phyloP scores from a whole-genome alignment of 108 stramenopile species.

The Bacterosira constricta region DNA sequence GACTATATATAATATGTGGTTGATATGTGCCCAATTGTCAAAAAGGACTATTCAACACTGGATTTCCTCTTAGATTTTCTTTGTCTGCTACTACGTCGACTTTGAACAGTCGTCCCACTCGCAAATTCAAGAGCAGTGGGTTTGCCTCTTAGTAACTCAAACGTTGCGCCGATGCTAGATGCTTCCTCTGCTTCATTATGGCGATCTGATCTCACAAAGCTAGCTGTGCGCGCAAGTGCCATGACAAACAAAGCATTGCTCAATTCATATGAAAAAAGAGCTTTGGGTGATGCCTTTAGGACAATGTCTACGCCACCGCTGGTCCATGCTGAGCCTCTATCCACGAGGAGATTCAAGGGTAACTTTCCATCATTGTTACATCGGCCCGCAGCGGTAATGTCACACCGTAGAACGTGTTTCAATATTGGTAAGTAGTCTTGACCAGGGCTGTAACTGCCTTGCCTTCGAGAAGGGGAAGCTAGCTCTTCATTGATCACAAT shows the following conservation, averaged over 20 bases:
- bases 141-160: constrained; percentile 16
- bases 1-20: too few relatives aligned
- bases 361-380: constrained; percentile 11
- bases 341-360: constrained; percentile 20
- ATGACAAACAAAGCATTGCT: constrained; percentile 1
- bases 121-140: constrained; percentile 16
- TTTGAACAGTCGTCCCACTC: too few relatives aligned
- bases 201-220: background rate
- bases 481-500: background rate
- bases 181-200: constrained; percentile 7
- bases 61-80: too few relatives aligned
- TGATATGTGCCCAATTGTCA: too few relatives aligned
- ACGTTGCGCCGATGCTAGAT: constrained; percentile 7
- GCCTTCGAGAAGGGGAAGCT: too few relatives aligned
- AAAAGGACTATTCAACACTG: too few relatives aligned
- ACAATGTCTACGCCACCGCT: constrained; percentile 16
- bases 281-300: constrained; percentile 14
- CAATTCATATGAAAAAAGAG: constrained; percentile 17
- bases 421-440: constrained; percentile 10
- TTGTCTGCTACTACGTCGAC: too few relatives aligned
- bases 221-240: constrained; percentile 5
- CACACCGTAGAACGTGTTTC: background rate
- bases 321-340: constrained; percentile 12
- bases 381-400: background rate
- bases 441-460: too few relatives aligned